Percentiles rank a stretch among this genome's conserved stretches.
Conservation (phyloP, 805 yeast genomes). For the Starmerella tilneyi region DNA sequence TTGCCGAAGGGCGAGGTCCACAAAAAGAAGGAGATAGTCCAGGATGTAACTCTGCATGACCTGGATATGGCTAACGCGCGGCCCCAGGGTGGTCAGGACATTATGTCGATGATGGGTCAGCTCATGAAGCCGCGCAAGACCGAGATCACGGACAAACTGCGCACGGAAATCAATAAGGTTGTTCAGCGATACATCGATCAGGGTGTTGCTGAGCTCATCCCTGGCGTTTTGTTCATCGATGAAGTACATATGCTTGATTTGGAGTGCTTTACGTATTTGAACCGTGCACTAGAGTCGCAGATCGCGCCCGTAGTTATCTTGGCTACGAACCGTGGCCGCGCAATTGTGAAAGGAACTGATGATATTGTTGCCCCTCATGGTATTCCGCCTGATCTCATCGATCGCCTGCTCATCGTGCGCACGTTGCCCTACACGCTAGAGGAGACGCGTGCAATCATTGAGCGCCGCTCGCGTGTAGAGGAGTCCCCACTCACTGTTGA, state of each 20-base stretch:
- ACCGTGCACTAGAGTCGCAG: slow-evolving; percentile 82
- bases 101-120: slow-evolving; percentile 93
- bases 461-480: slow-evolving; percentile 73
- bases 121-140: slow-evolving; percentile 91
- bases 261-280: slow-evolving; percentile 90
- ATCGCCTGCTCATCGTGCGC: slow-evolving; percentile 80
- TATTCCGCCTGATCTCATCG: slow-evolving; percentile 87
- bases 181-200: slow-evolving; percentile 94
- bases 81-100: slow-evolving; percentile 96
- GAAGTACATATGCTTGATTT: slow-evolving; percentile 98
- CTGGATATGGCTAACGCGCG: slow-evolving; percentile 92
- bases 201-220: slow-evolving; percentile 94
- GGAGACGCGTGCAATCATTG: slow-evolving; percentile 72
- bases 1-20: slow-evolving; percentile 98
- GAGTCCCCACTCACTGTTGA: slow-evolving; percentile 50
- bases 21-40: slow-evolving; percentile 94
- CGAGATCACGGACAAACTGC: slow-evolving; percentile 89
- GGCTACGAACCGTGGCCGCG: slow-evolving; percentile 92
- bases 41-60: slow-evolving; percentile 93
- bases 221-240: slow-evolving; percentile 95
- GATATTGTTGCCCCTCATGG: slow-evolving; percentile 89
- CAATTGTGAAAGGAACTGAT: slow-evolving; percentile 80
- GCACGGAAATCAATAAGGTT: slow-evolving; percentile 88
- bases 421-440: slow-evolving; percentile 79
- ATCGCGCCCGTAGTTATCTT: slow-evolving; percentile 91